Evolutionary conservation across 495 filamentous ascomycete species (phyloP), one percentile per base, ranked within the genome.

Genomic region (Xylaria telfairii): DNA sequence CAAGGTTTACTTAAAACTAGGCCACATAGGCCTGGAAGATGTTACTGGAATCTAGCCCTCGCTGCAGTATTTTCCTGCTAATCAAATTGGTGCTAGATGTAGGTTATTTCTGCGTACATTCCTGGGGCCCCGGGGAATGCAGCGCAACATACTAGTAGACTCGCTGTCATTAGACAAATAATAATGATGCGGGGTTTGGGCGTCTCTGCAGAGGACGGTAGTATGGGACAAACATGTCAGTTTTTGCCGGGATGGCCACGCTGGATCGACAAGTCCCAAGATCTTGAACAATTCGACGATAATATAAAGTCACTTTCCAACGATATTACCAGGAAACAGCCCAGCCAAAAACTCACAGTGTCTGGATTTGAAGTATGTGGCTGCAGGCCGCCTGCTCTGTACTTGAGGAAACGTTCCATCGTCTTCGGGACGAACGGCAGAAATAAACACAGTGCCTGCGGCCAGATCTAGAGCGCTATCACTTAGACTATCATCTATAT

Each of bases 371-470:
- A 42, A 42, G 47, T 30, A 32, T 37, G 65, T 37, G 39, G 37
- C 34, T 57, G 51, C 37, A 66, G 47, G 47, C 21, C 6, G 28
- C 13, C 15, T 53, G 32, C 46, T 53, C 46, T 53, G 15, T 30
- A 53, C 46, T 59, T 21, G 51, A 59, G 37, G 37, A 59, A 32
- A 67, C n/a, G 13, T 69, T 41, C 10, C 44, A 62, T 69, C 41
- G 65, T 41, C 28, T 37, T 46, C 67, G 67, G 59, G 21, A 63
- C 59, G 24, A 32, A 54, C 59, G 67, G 67, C 57, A 69, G 67
- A 69, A 53, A 21, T 37, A 54, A 53, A 57, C 67, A 69, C 67
- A 54, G 67, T 69, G 59, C 34, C 24, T 42, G 21, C 26, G n/a
- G 32, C 30, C 44, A 37, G 46, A 49, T 44, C 30, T 56, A 46